Percentiles rank a stretch among this genome's conserved stretches.
Evolutionary conservation across 495 filamentous ascomycete genomes (phyloP).

Genomic region (Aspergillus funiculosus): DNA sequence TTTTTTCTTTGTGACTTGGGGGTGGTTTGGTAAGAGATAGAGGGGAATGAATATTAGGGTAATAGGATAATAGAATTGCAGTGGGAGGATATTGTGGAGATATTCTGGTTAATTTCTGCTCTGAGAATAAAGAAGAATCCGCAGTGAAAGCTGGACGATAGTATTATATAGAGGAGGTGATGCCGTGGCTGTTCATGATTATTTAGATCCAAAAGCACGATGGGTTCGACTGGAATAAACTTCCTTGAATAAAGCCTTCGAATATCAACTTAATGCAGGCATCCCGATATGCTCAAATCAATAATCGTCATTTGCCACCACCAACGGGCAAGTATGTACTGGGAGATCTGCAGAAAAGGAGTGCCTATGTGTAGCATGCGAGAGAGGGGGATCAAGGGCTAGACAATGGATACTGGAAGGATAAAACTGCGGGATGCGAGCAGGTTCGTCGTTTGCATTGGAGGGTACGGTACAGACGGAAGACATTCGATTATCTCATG

Average conservation of each 20-base stretch:
- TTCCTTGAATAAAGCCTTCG: too few relatives aligned
- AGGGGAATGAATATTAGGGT: neutral
- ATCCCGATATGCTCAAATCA: neutral
- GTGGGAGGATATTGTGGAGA: too few relatives aligned
- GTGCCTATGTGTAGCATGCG: neutral
- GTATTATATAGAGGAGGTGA: too few relatives aligned
- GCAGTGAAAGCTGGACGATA: too few relatives aligned
- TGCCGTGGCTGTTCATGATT: too few relatives aligned
- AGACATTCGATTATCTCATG: neutral
- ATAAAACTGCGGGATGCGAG: constrained; percentile 8
- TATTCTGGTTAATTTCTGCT: too few relatives aligned
- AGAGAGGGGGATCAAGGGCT: neutral
- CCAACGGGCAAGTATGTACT: neutral
- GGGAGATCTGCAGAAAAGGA: neutral
- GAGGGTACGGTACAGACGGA: neutral
- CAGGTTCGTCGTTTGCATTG: constrained; percentile 8
- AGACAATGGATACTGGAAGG: neutral
- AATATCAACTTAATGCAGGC: too few relatives aligned
- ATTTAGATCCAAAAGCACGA: too few relatives aligned
- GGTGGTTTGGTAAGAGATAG: neutral
- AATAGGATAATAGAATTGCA: neutral
- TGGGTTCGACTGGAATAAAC: too few relatives aligned
- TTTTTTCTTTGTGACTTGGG: constrained; percentile 9
- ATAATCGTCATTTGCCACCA: neutral
- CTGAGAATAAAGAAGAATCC: too few relatives aligned